These are phyloP conservation scores for Heracleum sosnowskyi DNA, from an alignment of 129 eudicot species.

Conservation along the genomic window DNA sequence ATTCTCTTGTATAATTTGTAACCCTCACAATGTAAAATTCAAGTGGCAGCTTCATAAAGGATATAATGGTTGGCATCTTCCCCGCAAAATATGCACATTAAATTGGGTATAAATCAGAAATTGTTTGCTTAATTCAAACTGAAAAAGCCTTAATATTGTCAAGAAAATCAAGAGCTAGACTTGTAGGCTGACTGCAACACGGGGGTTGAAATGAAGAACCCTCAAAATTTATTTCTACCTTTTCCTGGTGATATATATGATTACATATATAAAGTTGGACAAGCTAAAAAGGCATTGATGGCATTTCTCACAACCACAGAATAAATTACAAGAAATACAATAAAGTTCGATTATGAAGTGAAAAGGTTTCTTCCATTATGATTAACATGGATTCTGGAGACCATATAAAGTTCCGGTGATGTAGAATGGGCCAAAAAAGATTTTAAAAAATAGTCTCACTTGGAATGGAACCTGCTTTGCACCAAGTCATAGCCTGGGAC, in stretches of 20 bases:
- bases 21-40: no score
- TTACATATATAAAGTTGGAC: not conserved
- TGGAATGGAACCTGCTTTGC: constrained; percentile 48
- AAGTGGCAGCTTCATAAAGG: no score
- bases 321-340: constrained; percentile 34
- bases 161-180: no score
- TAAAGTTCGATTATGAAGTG: constrained; percentile 8
- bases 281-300: not conserved
- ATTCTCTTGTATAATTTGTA: no score
- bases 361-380: constrained; percentile 11
- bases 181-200: not conserved
- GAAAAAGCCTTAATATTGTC: no score
- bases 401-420: not conserved
- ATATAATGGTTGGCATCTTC: no score
- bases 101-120: no score
- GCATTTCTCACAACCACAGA: constrained; percentile 12
- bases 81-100: no score
- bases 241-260: not conserved
- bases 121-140: no score
- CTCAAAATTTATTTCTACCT: not conserved
- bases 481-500: constrained; percentile 74
- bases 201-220: not conserved
- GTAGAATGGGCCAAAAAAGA: not conserved
- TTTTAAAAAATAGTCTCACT: constrained; percentile 9
- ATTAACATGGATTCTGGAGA: constrained; percentile 3